Conservation (phyloP, 352 stramenopile species). For the Sclerospora graminicola region DNA sequence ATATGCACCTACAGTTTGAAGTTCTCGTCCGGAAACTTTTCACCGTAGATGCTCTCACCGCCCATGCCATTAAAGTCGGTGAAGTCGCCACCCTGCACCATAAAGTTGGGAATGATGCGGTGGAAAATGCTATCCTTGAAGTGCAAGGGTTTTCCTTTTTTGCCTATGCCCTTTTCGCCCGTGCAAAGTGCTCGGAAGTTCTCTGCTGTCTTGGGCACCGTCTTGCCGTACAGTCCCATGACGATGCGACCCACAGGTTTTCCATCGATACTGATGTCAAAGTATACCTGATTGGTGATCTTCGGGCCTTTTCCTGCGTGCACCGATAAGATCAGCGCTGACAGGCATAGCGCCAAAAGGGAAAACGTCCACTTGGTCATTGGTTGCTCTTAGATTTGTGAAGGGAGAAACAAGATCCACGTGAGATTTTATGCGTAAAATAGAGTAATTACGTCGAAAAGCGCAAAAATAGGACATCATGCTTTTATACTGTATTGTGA, state of each 20-base stretch:
- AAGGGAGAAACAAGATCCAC: too few relatives aligned
- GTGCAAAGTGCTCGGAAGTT: slow-evolving; percentile 98
- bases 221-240: slow-evolving; percentile 79
- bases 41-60: slow-evolving; percentile 69
- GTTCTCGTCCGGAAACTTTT: slow-evolving; percentile 76
- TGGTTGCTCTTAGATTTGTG: not conserved
- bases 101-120: slow-evolving; percentile 94
- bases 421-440: too few relatives aligned
- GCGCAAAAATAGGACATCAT: too few relatives aligned
- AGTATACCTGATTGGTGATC: slow-evolving; percentile 91
- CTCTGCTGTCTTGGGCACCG: slow-evolving; percentile 78
- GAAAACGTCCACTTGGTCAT: slow-evolving; percentile 53
- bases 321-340: slow-evolving; percentile 4
- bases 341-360: slow-evolving; percentile 31
- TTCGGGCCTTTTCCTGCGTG: slow-evolving; percentile 21
- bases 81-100: slow-evolving; percentile 85
- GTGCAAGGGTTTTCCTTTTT: slow-evolving; percentile 92
- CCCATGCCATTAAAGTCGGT: slow-evolving; percentile 69
- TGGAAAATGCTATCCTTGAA: slow-evolving; percentile 96
- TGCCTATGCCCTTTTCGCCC: slow-evolving; percentile 92
- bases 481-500: too few relatives aligned
- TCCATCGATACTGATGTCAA: slow-evolving; percentile 93
- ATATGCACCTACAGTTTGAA: slow-evolving; percentile 62
- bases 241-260: slow-evolving; percentile 71
- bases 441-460: too few relatives aligned